Evolutionary conservation across 768 basidiomycete genomes (phyloP), one percentile per base, ranked within the genome.

Genomic region (Pulveroboletus frians): DNA sequence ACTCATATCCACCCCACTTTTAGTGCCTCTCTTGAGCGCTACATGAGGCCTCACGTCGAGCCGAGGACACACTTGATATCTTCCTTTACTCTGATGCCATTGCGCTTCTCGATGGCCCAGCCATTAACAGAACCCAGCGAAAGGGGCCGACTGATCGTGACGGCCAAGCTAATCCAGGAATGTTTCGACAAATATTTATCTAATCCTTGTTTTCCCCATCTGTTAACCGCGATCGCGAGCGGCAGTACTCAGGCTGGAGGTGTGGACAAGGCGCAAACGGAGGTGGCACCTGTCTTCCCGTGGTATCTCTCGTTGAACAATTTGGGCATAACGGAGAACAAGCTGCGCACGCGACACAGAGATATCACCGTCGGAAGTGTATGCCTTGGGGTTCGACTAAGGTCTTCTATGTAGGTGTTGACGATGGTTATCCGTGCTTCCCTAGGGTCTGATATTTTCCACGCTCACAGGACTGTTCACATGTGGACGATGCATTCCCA

Each of bases 31-130:
- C 53, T 61, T 17, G 60, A 61, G 21, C 56, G 60, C 1, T 55
- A 50, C 39, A 30, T 61, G 37, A 59, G 52, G 26, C 52, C 50
- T 13, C 59, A 50, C 5, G 42, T 60, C 21, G 8, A 61, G 11
- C 59, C 59, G 8, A 51, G 5, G 43, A 62, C 51, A 4, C 56
- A 62, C 23, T 32, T 61, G 20, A 44, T 61, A 39, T 51, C 60
- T 2, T 52, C 60, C 1, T 53, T 53, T 9, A 37, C 37, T 9
- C 0, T 55, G n/a, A 14, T 61, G 4, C 60, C 60, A 1, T 15
- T 46, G 34, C 51, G 60, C 11, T 51, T 61, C 23, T 58, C 60
- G 30, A 56, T 62, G 57, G 13, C 45, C 6, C 39, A 2, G 7
- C 35, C 46, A 11, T 43, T 61, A 42, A 38, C 15, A 14, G 51